Conservation (phyloP, 2,329 filamentous ascomycete species). For the Ascochyta koolunga region DNA sequence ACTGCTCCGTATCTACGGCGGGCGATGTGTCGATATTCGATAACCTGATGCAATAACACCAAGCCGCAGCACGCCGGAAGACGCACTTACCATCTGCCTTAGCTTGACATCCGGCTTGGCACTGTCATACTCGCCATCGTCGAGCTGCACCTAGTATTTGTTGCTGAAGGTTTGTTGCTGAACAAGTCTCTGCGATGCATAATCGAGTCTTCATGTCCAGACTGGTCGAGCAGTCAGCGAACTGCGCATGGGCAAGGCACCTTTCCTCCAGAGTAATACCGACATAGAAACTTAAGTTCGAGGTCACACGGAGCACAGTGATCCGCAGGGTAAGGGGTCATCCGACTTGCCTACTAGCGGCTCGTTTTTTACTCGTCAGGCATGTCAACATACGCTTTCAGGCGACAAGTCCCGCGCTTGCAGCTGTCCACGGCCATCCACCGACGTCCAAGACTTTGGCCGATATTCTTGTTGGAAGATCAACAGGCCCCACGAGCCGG, state of each 20-base stretch:
- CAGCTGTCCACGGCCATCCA: constrained; percentile 5
- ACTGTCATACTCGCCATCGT: background rate
- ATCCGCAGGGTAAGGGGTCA: background rate
- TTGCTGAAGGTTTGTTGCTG: too few relatives aligned
- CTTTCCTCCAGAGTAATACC: background rate
- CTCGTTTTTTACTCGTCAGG: constrained; percentile 8
- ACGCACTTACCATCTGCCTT: constrained; percentile 13
- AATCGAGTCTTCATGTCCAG: background rate
- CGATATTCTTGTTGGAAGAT: constrained; percentile 5
- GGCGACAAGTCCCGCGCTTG: constrained; percentile 9
- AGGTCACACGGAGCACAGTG: background rate
- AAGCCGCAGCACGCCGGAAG: constrained; percentile 18
- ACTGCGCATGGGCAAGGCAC: background rate
- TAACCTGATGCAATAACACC: constrained; percentile 14
- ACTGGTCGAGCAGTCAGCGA: background rate
- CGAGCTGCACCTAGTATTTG: constrained; percentile 8
- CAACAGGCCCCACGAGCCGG: constrained; percentile 8
- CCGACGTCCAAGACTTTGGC: constrained; percentile 12
- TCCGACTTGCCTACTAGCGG: constrained; percentile 11
- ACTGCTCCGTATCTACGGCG: constrained; percentile 10
- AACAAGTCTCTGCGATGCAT: constrained; percentile 8
- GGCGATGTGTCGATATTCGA: constrained; percentile 12
- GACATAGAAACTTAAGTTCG: background rate
- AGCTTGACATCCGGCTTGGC: constrained; percentile 16
- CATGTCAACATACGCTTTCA: constrained; percentile 8